phyloP scores from a whole-genome alignment of 305 asterid genomes.

The Solanum hybrid region DNA sequence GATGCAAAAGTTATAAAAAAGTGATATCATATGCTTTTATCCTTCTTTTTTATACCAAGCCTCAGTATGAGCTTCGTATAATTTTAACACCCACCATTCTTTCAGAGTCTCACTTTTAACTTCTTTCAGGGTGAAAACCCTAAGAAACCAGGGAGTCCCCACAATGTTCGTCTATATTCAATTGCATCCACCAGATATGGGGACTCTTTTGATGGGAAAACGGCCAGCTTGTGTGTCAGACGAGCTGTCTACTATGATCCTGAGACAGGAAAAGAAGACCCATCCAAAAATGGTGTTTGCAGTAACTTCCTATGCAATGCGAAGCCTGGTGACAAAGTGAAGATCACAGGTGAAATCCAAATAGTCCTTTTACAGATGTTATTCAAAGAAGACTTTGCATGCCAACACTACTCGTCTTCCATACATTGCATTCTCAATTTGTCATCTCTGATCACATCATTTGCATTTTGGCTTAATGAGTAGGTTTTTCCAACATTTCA shows the following conservation, averaged over 20 bases:
- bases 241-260: conserved; percentile 93
- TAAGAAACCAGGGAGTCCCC: conserved; percentile 81
- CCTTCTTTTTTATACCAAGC: not conserved
- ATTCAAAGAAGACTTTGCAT: not conserved
- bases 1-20: not conserved
- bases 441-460: not conserved
- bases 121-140: conserved; percentile 81
- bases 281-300: conserved; percentile 79
- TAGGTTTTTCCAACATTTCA: not conserved
- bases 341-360: conserved; percentile 48
- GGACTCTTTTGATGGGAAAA: conserved; percentile 81
- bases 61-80: not conserved
- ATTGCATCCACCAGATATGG: conserved; percentile 96
- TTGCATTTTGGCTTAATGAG: not conserved
- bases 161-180: conserved; percentile 80
- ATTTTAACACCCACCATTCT: not conserved
- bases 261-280: conserved; percentile 87
- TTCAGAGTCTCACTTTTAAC: not conserved
- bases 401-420: not conserved
- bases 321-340: conserved; percentile 82
- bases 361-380: not conserved
- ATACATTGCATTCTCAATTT: not conserved
- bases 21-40: not conserved
- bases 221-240: conserved; percentile 87
- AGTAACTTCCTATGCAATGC: conserved; percentile 82